These are phyloP conservation scores for Eucalyptus marginata DNA, from an alignment of 345 rosid species.

Conservation along the genomic window DNA sequence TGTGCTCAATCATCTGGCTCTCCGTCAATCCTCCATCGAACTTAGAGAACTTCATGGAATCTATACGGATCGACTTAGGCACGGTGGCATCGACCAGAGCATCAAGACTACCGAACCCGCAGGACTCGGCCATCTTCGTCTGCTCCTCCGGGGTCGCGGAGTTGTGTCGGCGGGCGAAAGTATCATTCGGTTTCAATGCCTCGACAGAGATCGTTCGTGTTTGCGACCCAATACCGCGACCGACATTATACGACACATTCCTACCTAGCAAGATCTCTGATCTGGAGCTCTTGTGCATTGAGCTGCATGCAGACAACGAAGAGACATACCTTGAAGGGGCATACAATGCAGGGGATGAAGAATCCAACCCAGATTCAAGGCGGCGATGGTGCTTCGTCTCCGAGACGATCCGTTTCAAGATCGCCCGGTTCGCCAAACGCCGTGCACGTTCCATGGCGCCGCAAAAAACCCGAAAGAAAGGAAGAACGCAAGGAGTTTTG, in stretches of 20 bases:
- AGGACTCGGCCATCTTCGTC: conserved; percentile 51
- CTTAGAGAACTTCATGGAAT: conserved; percentile 78
- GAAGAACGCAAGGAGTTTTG: background rate
- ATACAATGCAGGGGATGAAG: conserved; percentile 18
- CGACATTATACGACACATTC: conserved; percentile 12
- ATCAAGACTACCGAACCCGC: conserved; percentile 68
- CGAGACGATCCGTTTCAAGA: conserved; percentile 53
- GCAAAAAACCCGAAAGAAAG: background rate
- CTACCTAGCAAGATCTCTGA: background rate
- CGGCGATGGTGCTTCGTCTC: conserved; percentile 39
- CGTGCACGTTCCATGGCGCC: conserved; percentile 84
- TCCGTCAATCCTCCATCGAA: conserved; percentile 87
- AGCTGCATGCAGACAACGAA: conserved; percentile 49
- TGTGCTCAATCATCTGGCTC: conserved; percentile 77
- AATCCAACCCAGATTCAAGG: conserved; percentile 9
- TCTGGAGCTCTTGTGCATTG: background rate
- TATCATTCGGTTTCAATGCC: conserved; percentile 57
- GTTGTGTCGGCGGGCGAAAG: conserved; percentile 95
- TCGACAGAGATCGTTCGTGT: conserved; percentile 59
- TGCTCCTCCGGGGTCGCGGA: conserved; percentile 88
- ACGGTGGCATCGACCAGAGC: conserved; percentile 78
- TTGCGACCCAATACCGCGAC: conserved; percentile 17
- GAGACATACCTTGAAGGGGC: conserved; percentile 67
- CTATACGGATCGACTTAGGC: conserved; percentile 87
- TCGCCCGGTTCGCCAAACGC: conserved; percentile 73